Base-by-base conservation (phyloP, 495 filamentous ascomycete species). In the Aspergillus carlsbadensis region DNA sequence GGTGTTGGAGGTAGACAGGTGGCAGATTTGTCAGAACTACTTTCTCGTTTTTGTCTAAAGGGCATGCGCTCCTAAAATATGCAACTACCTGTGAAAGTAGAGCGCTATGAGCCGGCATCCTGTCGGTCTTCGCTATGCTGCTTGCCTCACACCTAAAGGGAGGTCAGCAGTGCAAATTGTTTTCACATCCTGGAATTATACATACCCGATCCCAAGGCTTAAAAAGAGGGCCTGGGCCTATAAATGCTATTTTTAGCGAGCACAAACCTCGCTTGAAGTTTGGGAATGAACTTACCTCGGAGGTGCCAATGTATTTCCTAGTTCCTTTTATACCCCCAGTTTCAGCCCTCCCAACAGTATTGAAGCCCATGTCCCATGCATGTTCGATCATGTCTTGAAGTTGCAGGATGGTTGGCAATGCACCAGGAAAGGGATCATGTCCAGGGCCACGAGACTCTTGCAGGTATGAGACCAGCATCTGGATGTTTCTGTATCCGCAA, bases 401-500 rank as follows among this genome's bases (percentile, higher is more conserved):
- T 26, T 86, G 73, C 40, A 97, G 79, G 46, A 98, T 90, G 5
- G 85, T 84, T 0, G 94, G 94, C n/a, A 89, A 73, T 7, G 73
- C 73, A 7, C 76, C 71, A 10, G 77, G 61, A 49, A 96, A 88
- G 13, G 75, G 66, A 21, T 86, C 77, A 58, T 79, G 68, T 5
- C 88, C 89, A 14, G 76, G 71, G 21, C 74, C 73, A 37, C 75
- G 65, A 7, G 84, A 70, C 29, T 79, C 78, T 45, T 82, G 79
- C 33, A 98, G 81, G 66, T 89, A 93, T 3, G 92, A 92, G 15
- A 87, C 74, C 55, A 96, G 65, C 91, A 96, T 96, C 64, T 98
- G 94, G 37, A 97, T 96, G 68, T 96, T 98, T 10, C 94, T 81
- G 64, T 97, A 98, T n/a, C 94, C 94, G 71, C 94, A 98, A 72